These are phyloP conservation scores for Xylaria sp. DNA, from an alignment of 2,329 filamentous ascomycete species.

Conservation along the genomic window DNA sequence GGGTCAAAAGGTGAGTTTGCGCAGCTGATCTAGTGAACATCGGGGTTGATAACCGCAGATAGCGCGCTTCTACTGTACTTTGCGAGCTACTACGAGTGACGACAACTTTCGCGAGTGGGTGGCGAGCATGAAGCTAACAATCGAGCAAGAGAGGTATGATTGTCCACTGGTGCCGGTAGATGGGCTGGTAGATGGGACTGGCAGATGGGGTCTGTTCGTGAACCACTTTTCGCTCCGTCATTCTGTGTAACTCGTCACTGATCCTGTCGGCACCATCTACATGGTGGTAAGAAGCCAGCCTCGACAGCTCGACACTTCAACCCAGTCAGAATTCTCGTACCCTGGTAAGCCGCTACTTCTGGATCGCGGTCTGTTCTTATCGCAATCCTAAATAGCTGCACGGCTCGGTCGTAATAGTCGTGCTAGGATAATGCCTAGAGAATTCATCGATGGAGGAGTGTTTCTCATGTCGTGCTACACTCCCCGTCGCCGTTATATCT, in stretches of 20 bases:
- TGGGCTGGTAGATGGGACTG: too few species aligned
- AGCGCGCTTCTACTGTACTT: conserved; percentile 25
- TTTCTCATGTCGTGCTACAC: conserved; percentile 30
- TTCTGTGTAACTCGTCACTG: background rate
- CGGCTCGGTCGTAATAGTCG: conserved; percentile 22
- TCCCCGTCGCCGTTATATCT: conserved; percentile 32
- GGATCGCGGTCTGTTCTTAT: conserved; percentile 23
- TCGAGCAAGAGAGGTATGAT: conserved; percentile 13
- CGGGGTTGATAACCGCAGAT: conserved; percentile 31
- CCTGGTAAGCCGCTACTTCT: conserved; percentile 17
- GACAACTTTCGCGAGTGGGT: conserved; percentile 12
- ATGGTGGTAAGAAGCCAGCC: conserved; percentile 4
- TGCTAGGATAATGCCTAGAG: conserved; percentile 11
- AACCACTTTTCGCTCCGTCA: background rate
- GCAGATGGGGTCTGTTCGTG: background rate
- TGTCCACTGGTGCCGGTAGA: background rate
- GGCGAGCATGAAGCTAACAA: conserved; percentile 22
- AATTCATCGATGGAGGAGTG: conserved; percentile 3
- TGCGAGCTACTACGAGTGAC: conserved; percentile 8
- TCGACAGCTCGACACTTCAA: conserved; percentile 16
- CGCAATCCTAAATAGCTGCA: conserved; percentile 27
- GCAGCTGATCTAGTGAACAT: conserved; percentile 20
- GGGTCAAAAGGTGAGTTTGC: conserved; percentile 28
- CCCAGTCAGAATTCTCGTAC: conserved; percentile 9
- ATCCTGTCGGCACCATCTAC: background rate